Percentiles rank a stretch among this genome's conserved stretches.
Conservation (phyloP, 2,329 filamentous ascomycete genomes). For the Fusarium sp. region DNA sequence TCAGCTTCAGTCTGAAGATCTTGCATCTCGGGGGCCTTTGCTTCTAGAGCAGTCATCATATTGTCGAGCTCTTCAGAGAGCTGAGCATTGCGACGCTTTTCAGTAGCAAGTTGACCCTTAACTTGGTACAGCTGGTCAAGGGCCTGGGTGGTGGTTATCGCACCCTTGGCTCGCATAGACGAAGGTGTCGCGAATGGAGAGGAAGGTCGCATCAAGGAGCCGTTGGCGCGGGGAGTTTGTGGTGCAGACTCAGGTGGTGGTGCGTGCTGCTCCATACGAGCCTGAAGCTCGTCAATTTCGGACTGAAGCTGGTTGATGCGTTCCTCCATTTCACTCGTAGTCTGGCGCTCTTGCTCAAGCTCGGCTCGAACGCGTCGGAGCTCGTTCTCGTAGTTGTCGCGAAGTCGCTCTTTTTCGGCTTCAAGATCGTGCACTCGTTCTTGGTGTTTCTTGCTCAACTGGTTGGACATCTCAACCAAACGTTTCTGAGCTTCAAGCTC, state of each 20-base stretch:
- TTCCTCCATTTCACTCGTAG: slow-evolving; percentile 57
- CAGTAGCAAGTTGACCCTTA: slow-evolving; percentile 77
- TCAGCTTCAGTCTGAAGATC: slow-evolving; percentile 85
- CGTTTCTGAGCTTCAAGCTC: slow-evolving; percentile 85
- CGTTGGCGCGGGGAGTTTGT: slow-evolving; percentile 70
- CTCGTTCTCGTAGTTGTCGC: slow-evolving; percentile 72
- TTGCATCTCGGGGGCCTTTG: slow-evolving; percentile 86
- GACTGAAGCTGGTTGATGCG: slow-evolving; percentile 61
- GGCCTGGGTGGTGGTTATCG: slow-evolving; percentile 68
- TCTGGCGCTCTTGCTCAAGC: slow-evolving; percentile 64
- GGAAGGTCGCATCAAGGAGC: slow-evolving; percentile 61
- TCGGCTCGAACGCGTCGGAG: slow-evolving; percentile 65
- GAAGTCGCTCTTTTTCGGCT: slow-evolving; percentile 65
- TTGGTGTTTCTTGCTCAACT: slow-evolving; percentile 77
- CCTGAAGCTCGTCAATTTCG: slow-evolving; percentile 64
- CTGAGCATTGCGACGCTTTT: slow-evolving; percentile 78
- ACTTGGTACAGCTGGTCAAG: slow-evolving; percentile 72
- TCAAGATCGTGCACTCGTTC: slow-evolving; percentile 77
- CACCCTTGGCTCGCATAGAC: slow-evolving; percentile 64
- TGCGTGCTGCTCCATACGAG: slow-evolving; percentile 55
- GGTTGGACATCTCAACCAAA: slow-evolving; percentile 83
- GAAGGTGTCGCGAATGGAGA: slow-evolving; percentile 70
- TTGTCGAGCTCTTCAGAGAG: slow-evolving; percentile 83
- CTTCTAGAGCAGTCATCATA: slow-evolving; percentile 85
- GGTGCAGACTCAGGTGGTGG: slow-evolving; percentile 60